Base-by-base conservation (phyloP, 2,329 filamentous ascomycete genomes). In the Monosporascus sp. region DNA sequence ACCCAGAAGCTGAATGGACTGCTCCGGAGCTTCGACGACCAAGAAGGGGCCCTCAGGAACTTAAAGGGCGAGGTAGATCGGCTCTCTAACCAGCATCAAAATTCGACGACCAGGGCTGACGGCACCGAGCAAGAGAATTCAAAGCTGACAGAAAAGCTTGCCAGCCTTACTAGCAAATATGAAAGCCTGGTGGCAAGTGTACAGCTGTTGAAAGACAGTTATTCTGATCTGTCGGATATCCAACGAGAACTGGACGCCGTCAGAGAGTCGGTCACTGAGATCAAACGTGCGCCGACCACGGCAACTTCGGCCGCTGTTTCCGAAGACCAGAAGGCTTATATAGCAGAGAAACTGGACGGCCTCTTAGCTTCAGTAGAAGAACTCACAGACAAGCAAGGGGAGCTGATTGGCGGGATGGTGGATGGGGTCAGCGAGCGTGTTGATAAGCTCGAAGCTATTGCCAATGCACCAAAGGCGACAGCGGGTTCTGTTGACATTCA, bases 321-420 rank as follows among this genome's bases (percentile, higher is more conserved):
- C 31, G 31, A 34, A 34, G 31, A 34, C 31, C 47, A 39, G 20
- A 17, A 38, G 15, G 15, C 31, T 7, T 38, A n/a, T 20, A n/a
- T 41, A 18, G 9, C 17, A 8, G 38, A 41, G 9, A n/a, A 5
- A 18, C 11, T 18, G 17, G 5, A 7, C 3, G 9, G 18, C 18
- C 17, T 41, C 6, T 20, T 7, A 1, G 18, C 38, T n/a, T n/a
- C 17, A 3, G 38, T 41, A n/a, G 0, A 1, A 18, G 17, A 41
- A 41, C 38, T 51, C 27, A 38, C 17, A n/a, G 51, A 53, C 15
- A 41, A 54, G 4, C 56, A 52, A 22, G 55, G 55, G 17, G 47
- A 62, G 8, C 31, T 49, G 1, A 52, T 55, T 42, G 55, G 49
- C 34, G 57, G 56, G 1, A 48, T 62, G 46, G 55, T 65, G 5